Percentiles rank a stretch among this genome's conserved stretches.
Evolutionary conservation across 306 rosid species (phyloP).

Genomic region (Vigna hirtella): DNA sequence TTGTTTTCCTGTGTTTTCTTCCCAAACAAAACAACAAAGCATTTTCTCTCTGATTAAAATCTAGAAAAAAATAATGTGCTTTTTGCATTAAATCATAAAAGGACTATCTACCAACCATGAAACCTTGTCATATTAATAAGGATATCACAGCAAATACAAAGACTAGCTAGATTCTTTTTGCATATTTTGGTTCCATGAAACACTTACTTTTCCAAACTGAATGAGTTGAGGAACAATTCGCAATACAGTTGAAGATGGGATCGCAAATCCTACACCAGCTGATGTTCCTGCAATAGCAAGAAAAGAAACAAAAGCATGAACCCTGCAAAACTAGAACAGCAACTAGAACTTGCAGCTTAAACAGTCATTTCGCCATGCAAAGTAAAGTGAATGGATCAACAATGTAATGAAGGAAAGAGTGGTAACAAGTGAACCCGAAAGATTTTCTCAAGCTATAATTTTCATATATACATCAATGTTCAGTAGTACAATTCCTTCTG

Average conservation of each 20-base stretch:
- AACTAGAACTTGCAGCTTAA: conserved; percentile 35
- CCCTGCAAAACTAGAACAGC: conserved; percentile 5
- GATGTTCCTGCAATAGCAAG: conserved; percentile 78
- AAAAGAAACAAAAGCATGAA: conserved; percentile 11
- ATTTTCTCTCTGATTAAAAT: conserved; percentile 6
- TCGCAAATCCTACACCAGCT: conserved; percentile 98
- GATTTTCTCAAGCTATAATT: conserved; percentile 23
- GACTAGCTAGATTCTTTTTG: conserved; percentile 3
- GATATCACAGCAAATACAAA: conserved; percentile 18
- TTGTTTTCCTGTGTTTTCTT: not conserved
- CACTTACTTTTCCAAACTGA: conserved; percentile 78
- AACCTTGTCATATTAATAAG: not conserved
- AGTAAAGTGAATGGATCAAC: conserved; percentile 27
- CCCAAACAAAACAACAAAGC: not conserved
- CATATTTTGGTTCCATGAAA: not conserved
- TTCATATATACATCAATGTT: conserved; percentile 31
- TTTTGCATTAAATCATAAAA: conserved; percentile 29
- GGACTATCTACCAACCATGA: not conserved
- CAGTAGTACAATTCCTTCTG: conserved; percentile 3
- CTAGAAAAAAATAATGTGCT: not conserved
- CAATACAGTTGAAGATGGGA: conserved; percentile 84
- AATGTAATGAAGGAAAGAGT: conserved; percentile 12
- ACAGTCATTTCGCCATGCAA: conserved; percentile 20
- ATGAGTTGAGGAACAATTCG: conserved; percentile 89
- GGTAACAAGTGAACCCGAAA: not conserved